These are phyloP conservation scores for Prunus kanzakura DNA, from an alignment of 306 rosid genomes.

Conservation along the genomic window DNA sequence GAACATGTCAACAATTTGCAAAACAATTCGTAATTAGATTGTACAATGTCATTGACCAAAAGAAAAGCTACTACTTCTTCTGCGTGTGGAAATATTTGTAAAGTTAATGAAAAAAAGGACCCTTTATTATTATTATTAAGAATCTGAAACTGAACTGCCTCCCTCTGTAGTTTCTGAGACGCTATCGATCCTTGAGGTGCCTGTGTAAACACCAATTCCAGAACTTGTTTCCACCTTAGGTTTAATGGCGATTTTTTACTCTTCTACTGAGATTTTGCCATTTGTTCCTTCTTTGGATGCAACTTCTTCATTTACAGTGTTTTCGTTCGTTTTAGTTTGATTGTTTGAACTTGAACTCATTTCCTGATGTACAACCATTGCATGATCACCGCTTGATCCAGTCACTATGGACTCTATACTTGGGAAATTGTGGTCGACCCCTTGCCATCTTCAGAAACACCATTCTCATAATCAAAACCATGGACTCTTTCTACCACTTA, in stretches of 20 bases:
- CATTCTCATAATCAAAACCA: constrained; percentile 19
- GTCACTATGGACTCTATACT: not conserved
- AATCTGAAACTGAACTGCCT: constrained; percentile 7
- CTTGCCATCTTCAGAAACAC: not conserved
- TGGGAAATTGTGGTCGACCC: no score
- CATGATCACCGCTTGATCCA: not conserved
- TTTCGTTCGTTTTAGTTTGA: not conserved
- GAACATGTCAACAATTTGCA: not conserved
- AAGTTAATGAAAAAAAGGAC: not conserved
- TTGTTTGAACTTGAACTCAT: not conserved
- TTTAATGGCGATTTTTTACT: not conserved
- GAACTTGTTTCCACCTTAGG: constrained; percentile 1
- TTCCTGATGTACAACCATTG: not conserved
- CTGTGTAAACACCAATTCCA: not conserved
- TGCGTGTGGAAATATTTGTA: not conserved
- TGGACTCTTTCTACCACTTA: not conserved
- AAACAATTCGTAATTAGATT: not conserved
- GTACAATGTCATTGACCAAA: not conserved
- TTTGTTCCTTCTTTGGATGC: not conserved
- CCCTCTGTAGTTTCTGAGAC: not conserved
- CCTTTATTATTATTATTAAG: not conserved
- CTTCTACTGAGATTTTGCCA: not conserved
- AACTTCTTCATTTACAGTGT: not conserved
- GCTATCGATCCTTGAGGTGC: not conserved
- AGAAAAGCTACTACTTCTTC: not conserved